Percentiles rank a stretch among this genome's conserved stretches.
Evolutionary conservation across 2,329 filamentous ascomycete species (phyloP).

Genomic region (Verticillium isaacii): DNA sequence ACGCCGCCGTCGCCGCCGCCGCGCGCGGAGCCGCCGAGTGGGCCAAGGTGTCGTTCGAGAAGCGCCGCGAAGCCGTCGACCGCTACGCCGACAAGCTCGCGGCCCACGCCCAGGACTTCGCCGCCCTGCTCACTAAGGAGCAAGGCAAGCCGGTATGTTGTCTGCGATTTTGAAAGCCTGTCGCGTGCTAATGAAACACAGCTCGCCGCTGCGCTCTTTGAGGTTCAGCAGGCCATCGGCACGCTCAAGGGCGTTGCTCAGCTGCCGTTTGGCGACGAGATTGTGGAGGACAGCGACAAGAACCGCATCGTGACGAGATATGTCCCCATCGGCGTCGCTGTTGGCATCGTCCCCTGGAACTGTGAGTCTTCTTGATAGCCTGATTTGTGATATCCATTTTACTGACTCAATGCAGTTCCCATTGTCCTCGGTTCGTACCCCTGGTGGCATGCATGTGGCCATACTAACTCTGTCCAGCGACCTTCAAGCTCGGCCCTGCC

Average conservation of each 20-base stretch:
- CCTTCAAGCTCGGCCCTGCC: constrained; percentile 52
- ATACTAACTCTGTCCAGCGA: constrained; percentile 15
- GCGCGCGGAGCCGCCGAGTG: constrained; percentile 42
- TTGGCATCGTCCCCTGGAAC: constrained; percentile 52
- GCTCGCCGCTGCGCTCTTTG: constrained; percentile 6
- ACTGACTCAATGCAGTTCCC: constrained; percentile 6
- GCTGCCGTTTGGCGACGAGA: constrained; percentile 9
- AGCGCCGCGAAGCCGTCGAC: constrained; percentile 20
- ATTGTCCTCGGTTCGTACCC: constrained; percentile 6
- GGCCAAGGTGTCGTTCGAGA: constrained; percentile 26
- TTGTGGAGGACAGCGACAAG: constrained; percentile 18
- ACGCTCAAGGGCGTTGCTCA: constrained; percentile 6
- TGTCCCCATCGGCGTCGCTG: constrained; percentile 34
- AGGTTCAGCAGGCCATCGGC: constrained; percentile 7
- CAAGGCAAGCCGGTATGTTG: constrained; percentile 16
- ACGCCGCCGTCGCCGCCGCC: constrained; percentile 43
- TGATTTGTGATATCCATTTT: constrained; percentile 36
- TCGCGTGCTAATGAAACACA: background rate
- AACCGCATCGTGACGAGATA: constrained; percentile 23
- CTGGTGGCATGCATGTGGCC: background rate
- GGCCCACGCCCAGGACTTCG: constrained; percentile 7
- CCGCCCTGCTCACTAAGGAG: constrained; percentile 13
- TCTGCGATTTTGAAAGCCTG: background rate
- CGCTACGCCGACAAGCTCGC: constrained; percentile 15
- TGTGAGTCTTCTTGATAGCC: constrained; percentile 37